A percentile compares a stretch with the other conserved stretches of the same genome.
Conservation (phyloP, 345 rosid species). For the Microthlaspi erraticum region DNA sequence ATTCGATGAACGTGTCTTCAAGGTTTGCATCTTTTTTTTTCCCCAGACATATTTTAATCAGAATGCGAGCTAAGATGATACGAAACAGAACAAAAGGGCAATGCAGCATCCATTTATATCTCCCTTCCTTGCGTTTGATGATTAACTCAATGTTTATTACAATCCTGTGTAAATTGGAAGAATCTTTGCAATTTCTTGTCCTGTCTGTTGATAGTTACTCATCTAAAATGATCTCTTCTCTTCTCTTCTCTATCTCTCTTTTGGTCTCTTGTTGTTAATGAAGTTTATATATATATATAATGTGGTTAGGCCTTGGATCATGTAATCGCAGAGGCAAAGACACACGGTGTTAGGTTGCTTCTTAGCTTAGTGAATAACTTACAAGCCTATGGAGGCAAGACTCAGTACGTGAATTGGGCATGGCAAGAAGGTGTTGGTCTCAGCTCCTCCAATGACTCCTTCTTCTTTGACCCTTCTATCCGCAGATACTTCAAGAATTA, state of each 20-base stretch:
- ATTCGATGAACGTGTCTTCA: slow-evolving; percentile 84
- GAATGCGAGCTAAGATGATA: slow-evolving; percentile 24
- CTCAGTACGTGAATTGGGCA: slow-evolving; percentile 96
- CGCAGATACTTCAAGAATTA: slow-evolving; percentile 82
- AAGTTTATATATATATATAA: slow-evolving; percentile 23
- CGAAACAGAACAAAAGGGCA: slow-evolving; percentile 7
- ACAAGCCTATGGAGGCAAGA: slow-evolving; percentile 90
- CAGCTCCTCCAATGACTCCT: slow-evolving; percentile 94
- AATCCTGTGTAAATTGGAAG: background rate
- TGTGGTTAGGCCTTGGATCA: slow-evolving; percentile 84
- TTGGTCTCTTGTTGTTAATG: background rate
- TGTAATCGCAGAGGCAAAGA: slow-evolving; percentile 88
- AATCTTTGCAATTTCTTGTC: background rate
- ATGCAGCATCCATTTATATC: slow-evolving; percentile 3
- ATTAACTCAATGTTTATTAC: too few relatives aligned
- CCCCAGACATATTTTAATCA: slow-evolving; percentile 4
- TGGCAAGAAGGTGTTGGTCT: slow-evolving; percentile 96
- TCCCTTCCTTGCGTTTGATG: background rate
- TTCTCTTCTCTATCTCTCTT: background rate
- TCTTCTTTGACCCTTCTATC: slow-evolving; percentile 95
- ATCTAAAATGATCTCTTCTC: background rate
- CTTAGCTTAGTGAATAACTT: slow-evolving; percentile 90
- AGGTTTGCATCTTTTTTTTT: slow-evolving; percentile 51
- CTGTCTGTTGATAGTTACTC: background rate
- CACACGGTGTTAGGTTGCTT: slow-evolving; percentile 71